Base-by-base conservation (phyloP, 805 yeast species). In the Candida sonorensis region DNA sequence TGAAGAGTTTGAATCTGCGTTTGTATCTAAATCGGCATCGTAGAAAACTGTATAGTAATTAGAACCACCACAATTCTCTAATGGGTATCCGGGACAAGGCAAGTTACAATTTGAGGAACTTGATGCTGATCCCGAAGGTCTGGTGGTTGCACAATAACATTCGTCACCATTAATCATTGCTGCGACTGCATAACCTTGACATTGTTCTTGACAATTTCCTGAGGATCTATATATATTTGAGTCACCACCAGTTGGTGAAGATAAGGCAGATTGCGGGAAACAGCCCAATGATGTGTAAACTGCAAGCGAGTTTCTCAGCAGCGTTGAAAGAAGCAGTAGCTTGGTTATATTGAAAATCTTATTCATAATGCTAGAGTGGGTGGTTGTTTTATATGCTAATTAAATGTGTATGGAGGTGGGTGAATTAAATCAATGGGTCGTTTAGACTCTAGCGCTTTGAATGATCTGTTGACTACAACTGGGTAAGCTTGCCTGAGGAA, bases 91-190 rank as follows among this genome's bases (percentile, higher is more conserved):
- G 12, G 55, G 46, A 54, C 95, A 85, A 5, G 51, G 31, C 1
- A 44, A 38, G 28, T 50, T 41, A 57, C 88, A 81, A 12, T 55
- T 39, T 26, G 54, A 45, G n/a, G 58, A 29, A 17, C 46, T 42
- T 15, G 50, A 52, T 7, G 34, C 21, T 15, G 38, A 41, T 5
- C 44, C 44, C 7, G 55, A 34, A 5, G 75, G 65, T 10, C 59
- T 35, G 1, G 58, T 41, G 47, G 67, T 58, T 16, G 87, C 88
- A 53, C 94, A 84, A 50, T 67, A 81, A 53, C 94, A 84, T 14
- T 58, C 48, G 16, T 62, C 44, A 5, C 85, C 83, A 35, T 65
- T 53, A 4, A 66, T 49, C 22, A 72, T 46, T 4, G 78, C 85
- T 13, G 73, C 74, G 41, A 59, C 59, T 4, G 71, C 72, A 36